Conservation (phyloP, 225 moss, liverwort and hornwort species). For the Lunularia cruciata region DNA sequence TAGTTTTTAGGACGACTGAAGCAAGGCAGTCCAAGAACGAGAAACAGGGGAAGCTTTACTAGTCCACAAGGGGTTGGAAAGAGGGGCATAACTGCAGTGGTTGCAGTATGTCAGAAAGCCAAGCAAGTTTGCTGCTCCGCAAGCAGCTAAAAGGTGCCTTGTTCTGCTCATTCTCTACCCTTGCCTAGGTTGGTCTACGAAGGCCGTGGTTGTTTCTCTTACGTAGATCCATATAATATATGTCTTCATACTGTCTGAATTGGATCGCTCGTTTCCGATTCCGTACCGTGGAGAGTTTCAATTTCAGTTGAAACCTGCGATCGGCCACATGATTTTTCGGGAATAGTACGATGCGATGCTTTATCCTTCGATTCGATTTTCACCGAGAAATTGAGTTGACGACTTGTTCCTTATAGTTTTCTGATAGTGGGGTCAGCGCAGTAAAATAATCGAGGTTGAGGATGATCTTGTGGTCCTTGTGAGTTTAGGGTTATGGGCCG, state of each 20-base stretch:
- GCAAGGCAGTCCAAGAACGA: slow-evolving; percentile 1
- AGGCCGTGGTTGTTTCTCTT: background rate
- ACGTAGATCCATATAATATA: background rate
- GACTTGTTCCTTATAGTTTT: too few species aligned
- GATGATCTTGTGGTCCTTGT: background rate
- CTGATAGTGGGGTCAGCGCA: too few species aligned
- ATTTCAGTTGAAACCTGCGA: background rate
- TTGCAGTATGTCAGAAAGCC: slow-evolving; percentile 51
- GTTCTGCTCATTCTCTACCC: background rate
- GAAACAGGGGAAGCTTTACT: slow-evolving; percentile 4
- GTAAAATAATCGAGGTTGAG: too few species aligned
- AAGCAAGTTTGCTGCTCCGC: slow-evolving; percentile 50
- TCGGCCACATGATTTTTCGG: background rate
- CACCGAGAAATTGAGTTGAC: background rate
- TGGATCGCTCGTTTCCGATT: background rate
- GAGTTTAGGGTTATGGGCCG: slow-evolving; percentile 14
- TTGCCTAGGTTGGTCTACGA: background rate
- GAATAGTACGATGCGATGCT: too few species aligned
- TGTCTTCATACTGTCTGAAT: background rate
- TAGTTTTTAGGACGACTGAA: background rate
- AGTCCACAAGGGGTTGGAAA: slow-evolving; percentile 7
- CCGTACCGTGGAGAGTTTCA: background rate
- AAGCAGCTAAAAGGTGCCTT: slow-evolving; percentile 51
- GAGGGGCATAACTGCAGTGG: slow-evolving; percentile 27
- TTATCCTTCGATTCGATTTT: background rate